Evolutionary conservation across 169 alveolate species (phyloP).

Genomic region (Eimeria acervulina): DNA sequence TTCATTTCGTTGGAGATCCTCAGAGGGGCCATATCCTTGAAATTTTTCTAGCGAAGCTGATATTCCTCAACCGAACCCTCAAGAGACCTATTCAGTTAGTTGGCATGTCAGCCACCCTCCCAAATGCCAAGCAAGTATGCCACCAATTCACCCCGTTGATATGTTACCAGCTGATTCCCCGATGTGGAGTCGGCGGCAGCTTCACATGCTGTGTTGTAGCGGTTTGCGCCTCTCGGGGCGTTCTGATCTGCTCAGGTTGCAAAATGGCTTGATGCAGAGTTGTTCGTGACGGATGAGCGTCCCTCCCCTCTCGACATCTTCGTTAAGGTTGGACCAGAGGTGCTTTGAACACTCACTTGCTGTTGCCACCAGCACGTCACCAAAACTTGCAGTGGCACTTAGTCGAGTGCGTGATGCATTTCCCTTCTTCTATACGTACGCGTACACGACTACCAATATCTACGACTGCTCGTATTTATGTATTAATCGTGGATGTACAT

Average conservation of each 20-base stretch:
- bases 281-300: constrained; percentile 89
- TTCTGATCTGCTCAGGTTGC: constrained; percentile 79
- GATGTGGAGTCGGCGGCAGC: background rate
- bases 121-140: constrained; percentile 88
- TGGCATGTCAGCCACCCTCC: constrained; percentile 94
- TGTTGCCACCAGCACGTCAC: background rate
- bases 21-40: constrained; percentile 90
- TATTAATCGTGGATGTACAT: background rate
- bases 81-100: constrained; percentile 86
- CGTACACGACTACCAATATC: background rate
- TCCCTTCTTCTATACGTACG: background rate
- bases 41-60: constrained; percentile 82
- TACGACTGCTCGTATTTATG: background rate
- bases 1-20: constrained; percentile 90
- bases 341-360: background rate
- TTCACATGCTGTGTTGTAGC: background rate
- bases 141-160: background rate
- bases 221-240: background rate
- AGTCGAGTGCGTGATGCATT: background rate
- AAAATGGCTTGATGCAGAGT: constrained; percentile 90
- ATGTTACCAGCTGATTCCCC: background rate
- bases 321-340: constrained; percentile 77
- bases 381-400: background rate
- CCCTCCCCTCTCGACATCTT: constrained; percentile 89
- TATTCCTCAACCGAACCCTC: constrained; percentile 83